Evolutionary conservation across 2,329 filamentous ascomycete genomes (phyloP).

Genomic region (Chaetomiaceae sp.): DNA sequence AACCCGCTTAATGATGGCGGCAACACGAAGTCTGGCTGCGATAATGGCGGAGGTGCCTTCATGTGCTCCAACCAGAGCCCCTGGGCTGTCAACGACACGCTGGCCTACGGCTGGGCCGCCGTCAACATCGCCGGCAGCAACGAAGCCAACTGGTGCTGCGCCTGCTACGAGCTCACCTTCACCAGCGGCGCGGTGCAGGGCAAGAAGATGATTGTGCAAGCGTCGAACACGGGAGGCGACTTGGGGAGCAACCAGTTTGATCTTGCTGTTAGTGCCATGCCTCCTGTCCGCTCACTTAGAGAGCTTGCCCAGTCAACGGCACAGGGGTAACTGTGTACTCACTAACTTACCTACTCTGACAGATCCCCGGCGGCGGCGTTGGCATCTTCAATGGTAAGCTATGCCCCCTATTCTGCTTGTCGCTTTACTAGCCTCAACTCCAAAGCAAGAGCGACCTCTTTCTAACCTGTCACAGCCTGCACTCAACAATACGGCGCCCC

Average conservation of each 20-base stretch:
- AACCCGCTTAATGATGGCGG: conserved; percentile 39
- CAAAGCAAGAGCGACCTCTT: not conserved
- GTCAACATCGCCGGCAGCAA: conserved; percentile 39
- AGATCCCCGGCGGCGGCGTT: conserved; percentile 48
- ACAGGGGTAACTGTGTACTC: not conserved
- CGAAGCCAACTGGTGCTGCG: conserved; percentile 28
- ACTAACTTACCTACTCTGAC: not conserved
- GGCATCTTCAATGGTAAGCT: conserved; percentile 42
- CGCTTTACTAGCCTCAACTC: not conserved
- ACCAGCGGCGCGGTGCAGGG: conserved; percentile 46
- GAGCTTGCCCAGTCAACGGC: no score
- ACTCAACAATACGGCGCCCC: conserved; percentile 40
- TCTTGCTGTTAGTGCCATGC: conserved; percentile 33
- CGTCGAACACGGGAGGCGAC: conserved; percentile 53
- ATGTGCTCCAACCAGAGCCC: conserved; percentile 48
- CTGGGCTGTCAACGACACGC: conserved; percentile 43
- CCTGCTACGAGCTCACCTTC: conserved; percentile 56
- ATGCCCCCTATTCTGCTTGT: conserved; percentile 14
- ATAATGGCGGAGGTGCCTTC: conserved; percentile 43
- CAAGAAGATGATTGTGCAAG: conserved; percentile 56
- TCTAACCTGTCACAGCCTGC: conserved; percentile 25
- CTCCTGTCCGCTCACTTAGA: no score
- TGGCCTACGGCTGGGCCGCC: conserved; percentile 50
- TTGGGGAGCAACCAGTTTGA: conserved; percentile 51
- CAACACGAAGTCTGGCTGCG: conserved; percentile 31